A percentile compares a stretch with the other conserved stretches of the same genome.
Conservation (phyloP, 495 filamentous ascomycete genomes). For the Xylaria nigripes region DNA sequence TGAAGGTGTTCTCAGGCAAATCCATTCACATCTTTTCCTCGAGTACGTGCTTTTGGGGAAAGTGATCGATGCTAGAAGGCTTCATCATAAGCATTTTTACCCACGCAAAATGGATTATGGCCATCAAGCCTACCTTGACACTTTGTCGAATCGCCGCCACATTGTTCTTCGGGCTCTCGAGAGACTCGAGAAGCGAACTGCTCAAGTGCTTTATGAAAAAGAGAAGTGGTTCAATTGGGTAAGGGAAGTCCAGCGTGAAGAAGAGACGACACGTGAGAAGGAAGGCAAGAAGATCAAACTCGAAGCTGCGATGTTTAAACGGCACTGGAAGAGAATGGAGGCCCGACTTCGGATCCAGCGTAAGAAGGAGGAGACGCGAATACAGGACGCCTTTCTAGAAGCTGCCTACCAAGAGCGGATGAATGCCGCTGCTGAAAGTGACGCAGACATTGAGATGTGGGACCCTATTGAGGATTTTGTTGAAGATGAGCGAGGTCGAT, state of each 20-base stretch:
- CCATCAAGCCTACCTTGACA: conserved; percentile 38
- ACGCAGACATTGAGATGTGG: conserved; percentile 36
- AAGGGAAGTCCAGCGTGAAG: conserved; percentile 34
- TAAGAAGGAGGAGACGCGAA: conserved; percentile 35
- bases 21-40: conserved; percentile 37
- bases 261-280: conserved; percentile 40
- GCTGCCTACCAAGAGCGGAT: conserved; percentile 37
- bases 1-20: conserved; percentile 30
- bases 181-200: conserved; percentile 37
- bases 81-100: conserved; percentile 48
- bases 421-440: conserved; percentile 23
- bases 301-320: conserved; percentile 42
- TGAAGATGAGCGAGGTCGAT: conserved; percentile 39
- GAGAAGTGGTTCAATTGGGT: conserved; percentile 46
- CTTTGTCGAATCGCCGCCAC: conserved; percentile 33
- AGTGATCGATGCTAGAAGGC: conserved; percentile 43
- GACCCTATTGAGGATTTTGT: conserved; percentile 47
- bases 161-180: conserved; percentile 37
- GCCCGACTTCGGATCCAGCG: conserved; percentile 26
- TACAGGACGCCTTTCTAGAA: conserved; percentile 40
- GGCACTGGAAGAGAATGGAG: conserved; percentile 36
- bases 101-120: conserved; percentile 38
- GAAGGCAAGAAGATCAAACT: conserved; percentile 47
- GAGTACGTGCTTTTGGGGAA: conserved; percentile 40
- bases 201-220: conserved; percentile 39